Evolutionary conservation across 140 eudicot species (phyloP), one percentile per base, ranked within the genome.

Genomic region (Oenanthe javanica): DNA sequence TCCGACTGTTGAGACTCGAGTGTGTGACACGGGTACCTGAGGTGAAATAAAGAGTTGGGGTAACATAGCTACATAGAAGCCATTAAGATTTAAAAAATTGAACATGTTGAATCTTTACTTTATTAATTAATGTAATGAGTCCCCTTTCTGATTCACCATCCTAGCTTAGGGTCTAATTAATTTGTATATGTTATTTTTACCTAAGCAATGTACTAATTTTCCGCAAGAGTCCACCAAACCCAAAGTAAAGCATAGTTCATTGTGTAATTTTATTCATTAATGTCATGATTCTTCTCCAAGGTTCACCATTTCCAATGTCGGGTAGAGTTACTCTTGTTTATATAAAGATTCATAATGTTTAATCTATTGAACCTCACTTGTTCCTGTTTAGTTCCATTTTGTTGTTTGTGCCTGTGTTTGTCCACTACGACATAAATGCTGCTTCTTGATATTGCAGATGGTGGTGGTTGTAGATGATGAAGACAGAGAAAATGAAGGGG

Each of bases 391-490:
- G 70, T 2, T 63, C 38, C 36, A n/a, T 63, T 21, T 61, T 21
- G 36, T n/a, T 14, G 69, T 63, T 3, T 63, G 38, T 61, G 23
- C 70, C 1, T 9, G 6, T 9, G 16, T 23, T 13, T 63, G 5
- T 23, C 13, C 38, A 5, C 12, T 2, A 15, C 9, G 38, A 63
- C 70, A 23, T 42, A 2, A 42, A 63, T 63, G 38, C 36, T 61
- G n/a, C 23, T 7, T 63, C 38, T n/a, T 63, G 70, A 63, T 63
- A 11, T 23, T 82, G 82, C 85, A 93, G 98, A 87, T 91, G 90
- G 98, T 93, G 50, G 88, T 93, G 73, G 98, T 93, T 73, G 95
- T 93, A 67, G 98, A 93, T 77, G 98, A 93, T 83, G 98, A 93
- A 82, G 94, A 90, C 79, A 83, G 97, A 86, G 97, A 93, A 85